Conservation (phyloP, 257 asterid genomes). For the Solanum habrochaites region DNA sequence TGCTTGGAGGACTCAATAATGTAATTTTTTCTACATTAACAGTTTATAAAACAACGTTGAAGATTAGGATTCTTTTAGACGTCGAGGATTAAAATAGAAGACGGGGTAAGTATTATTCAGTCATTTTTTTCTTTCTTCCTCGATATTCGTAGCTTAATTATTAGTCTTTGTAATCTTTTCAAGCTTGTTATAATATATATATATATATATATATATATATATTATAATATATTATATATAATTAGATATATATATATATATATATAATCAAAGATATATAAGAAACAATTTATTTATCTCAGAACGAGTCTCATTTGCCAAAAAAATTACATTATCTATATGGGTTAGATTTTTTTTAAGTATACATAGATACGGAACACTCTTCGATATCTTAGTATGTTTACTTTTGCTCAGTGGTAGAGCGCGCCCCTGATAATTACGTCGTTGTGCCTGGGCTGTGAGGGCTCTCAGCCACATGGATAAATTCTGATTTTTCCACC, state of each 20-base stretch:
- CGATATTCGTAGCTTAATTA: neutral
- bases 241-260: too few relatives aligned
- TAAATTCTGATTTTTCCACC: fast-evolving
- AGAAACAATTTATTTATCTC: too few relatives aligned
- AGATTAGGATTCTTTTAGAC: too few relatives aligned
- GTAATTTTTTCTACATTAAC: neutral
- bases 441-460: too few relatives aligned
- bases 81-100: neutral
- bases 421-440: too few relatives aligned
- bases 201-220: too few relatives aligned
- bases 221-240: too few relatives aligned
- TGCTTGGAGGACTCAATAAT: neutral
- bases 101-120: neutral
- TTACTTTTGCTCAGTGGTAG: too few relatives aligned
- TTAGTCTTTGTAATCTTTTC: neutral
- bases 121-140: neutral
- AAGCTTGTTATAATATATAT: neutral
- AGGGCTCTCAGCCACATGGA: too few relatives aligned
- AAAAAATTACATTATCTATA: neutral
- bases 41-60: neutral
- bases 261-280: too few relatives aligned
- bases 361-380: neutral
- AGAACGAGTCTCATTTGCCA: neutral
- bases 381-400: too few relatives aligned
- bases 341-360: too few relatives aligned